Evolutionary conservation across 1,284 basidiomycete genomes (phyloP).

Genomic region (Chalciporus sp.): DNA sequence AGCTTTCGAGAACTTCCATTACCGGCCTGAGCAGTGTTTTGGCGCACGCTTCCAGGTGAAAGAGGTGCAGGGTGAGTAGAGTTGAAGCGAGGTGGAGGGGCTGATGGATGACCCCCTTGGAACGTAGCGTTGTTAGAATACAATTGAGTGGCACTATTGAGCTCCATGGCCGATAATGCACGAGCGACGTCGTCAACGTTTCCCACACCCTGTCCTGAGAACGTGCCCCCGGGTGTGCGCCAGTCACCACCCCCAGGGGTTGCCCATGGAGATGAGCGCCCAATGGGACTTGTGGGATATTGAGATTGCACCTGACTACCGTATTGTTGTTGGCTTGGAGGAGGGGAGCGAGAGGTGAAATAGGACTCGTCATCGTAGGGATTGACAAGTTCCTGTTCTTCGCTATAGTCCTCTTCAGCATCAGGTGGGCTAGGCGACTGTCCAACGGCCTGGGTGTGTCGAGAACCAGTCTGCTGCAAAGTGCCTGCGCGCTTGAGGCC

Average conservation of each 20-base stretch:
- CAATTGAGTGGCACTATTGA: conserved; percentile 41
- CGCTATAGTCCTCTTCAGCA: conserved; percentile 60
- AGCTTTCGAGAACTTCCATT: conserved; percentile 44
- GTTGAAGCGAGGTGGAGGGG: conserved; percentile 69
- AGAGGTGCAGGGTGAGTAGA: conserved; percentile 51
- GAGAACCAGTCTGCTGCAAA: conserved; percentile 53
- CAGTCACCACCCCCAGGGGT: conserved; percentile 57
- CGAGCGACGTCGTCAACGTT: conserved; percentile 75
- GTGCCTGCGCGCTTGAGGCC: conserved; percentile 74
- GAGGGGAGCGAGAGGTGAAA: conserved; percentile 35
- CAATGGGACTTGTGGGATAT: conserved; percentile 63
- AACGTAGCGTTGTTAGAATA: conserved; percentile 34
- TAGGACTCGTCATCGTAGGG: conserved; percentile 63
- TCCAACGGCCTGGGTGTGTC: conserved; percentile 36
- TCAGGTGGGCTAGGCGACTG: conserved; percentile 48
- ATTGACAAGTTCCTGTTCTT: conserved; percentile 51
- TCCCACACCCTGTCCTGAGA: conserved; percentile 25
- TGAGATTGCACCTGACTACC: conserved; percentile 37
- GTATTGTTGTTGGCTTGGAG: conserved; percentile 33
- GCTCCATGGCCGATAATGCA: conserved; percentile 67
- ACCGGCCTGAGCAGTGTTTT: conserved; percentile 31
- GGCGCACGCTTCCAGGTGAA: conserved; percentile 45
- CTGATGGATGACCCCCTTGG: conserved; percentile 49
- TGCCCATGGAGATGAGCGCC: conserved; percentile 68
- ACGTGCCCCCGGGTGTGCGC: conserved; percentile 49